Base-by-base conservation (phyloP, 2,329 filamentous ascomycete genomes). In the Chaetomium olivaceum region DNA sequence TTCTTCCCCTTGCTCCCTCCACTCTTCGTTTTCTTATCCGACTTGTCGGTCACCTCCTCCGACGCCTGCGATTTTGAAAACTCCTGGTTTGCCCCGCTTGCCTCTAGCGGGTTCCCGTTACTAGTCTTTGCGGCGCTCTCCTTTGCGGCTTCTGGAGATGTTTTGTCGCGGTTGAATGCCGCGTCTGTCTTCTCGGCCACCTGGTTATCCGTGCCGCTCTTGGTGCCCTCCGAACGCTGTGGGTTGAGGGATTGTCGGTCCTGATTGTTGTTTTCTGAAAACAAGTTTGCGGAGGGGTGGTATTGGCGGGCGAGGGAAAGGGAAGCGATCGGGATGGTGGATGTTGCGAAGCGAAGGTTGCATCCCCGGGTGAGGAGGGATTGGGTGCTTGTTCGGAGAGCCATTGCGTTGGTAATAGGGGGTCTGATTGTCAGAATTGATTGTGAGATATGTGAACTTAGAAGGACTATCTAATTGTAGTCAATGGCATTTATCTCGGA, bases 121-220 rank as follows among this genome's bases (percentile, higher is more conserved):
- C 65, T 69, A 61, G 61, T 80, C 73, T 64, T 68, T 61, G 60
- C 80, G 9, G 81, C 80, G 33, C 76, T 71, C 6, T 77, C 69
- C 70, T 80, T 84, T 77, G 87, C 85, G 25, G 77, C 73, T 74
- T 92, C 88, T 0, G 92, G 92, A 23, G 82, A 79, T 29, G 90
- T 93, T 75, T 85, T 86, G 63, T 81, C 77, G 0, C 88, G 86
- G 74, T 92, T 83, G 77, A 91, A 96, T 0, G 92, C 89, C 0
- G 88, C 83, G 51, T 88, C 81, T 33, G 82, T 79, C 33, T 82
- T 79, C 0, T 83, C 81, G 0, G 88, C 83, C 14, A 79, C 78
- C 52, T 85, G 82, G 55, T 88, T 81, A 71, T 90, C 91, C 0
- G 85, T 86, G 3, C 87, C 90, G 58, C 86, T 87, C 74, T 89